Percentiles rank a stretch among this genome's conserved stretches.
phyloP scores from a whole-genome alignment of 768 basidiomycete species.

The Amanita brunnescens region DNA sequence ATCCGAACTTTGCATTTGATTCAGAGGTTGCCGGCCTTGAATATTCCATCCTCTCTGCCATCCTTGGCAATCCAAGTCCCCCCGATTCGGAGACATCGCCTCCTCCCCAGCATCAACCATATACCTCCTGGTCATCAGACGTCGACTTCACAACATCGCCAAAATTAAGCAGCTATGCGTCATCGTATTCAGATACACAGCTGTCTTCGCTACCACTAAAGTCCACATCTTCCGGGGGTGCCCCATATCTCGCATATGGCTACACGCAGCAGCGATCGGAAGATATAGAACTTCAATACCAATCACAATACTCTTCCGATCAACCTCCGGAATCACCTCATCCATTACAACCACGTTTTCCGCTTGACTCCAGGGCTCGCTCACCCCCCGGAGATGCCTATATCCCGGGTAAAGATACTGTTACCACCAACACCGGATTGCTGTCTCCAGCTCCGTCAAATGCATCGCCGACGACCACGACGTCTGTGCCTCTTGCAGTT shows the following conservation, averaged over 20 bases:
- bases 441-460: conserved; percentile 32
- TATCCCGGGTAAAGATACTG: conserved; percentile 21
- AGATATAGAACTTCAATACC: conserved; percentile 32
- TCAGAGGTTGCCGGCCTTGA: conserved; percentile 91
- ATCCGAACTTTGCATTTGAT: conserved; percentile 61
- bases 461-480: conserved; percentile 30
- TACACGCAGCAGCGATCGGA: conserved; percentile 32
- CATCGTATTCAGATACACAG: conserved; percentile 28
- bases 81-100: conserved; percentile 35
- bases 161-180: conserved; percentile 21
- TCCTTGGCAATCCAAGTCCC: conserved; percentile 73
- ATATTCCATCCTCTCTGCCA: conserved; percentile 89
- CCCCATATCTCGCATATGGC: conserved; percentile 39
- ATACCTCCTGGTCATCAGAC: conserved; percentile 37
- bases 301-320: conserved; percentile 21
- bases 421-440: conserved; percentile 21
- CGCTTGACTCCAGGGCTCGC: conserved; percentile 34
- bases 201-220: conserved; percentile 27
- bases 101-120: conserved; percentile 29
- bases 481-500: conserved; percentile 30
- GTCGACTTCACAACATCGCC: conserved; percentile 31
- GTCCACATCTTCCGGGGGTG: conserved; percentile 24
- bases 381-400: conserved; percentile 27
- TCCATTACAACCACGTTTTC: conserved; percentile 45
- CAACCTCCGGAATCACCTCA: conserved; percentile 27